phyloP scores from a whole-genome alignment of 2,329 filamentous ascomycete genomes.

The Colletotrichum higginsianum region DNA sequence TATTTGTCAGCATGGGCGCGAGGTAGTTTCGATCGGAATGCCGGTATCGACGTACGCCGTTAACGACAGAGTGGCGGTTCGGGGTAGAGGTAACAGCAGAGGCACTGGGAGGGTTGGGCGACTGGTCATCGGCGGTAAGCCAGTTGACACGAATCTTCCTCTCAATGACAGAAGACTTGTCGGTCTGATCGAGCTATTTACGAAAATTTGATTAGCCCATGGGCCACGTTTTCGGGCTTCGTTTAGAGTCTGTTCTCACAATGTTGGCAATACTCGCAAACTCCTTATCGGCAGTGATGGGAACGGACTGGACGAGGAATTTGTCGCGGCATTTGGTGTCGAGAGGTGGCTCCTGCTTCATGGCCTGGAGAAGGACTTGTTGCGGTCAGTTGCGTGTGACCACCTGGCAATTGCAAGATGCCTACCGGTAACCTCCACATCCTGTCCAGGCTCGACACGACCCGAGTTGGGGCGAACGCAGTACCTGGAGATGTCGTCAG shows the following conservation, averaged over 20 bases:
- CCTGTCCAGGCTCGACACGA: slow-evolving; percentile 89
- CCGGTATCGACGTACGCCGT: slow-evolving; percentile 47
- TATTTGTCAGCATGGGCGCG: slow-evolving; percentile 41
- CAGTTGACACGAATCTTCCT: slow-evolving; percentile 96
- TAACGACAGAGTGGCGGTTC: slow-evolving; percentile 56
- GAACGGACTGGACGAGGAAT: slow-evolving; percentile 94
- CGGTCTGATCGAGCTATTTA: slow-evolving; percentile 81
- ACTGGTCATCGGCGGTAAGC: slow-evolving; percentile 73
- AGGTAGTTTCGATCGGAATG: background rate
- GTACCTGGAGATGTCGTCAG: slow-evolving; percentile 74
- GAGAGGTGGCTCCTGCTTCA: slow-evolving; percentile 92
- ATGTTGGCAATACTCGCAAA: slow-evolving; percentile 77
- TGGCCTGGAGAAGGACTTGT: slow-evolving; percentile 92
- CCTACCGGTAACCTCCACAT: slow-evolving; percentile 93
- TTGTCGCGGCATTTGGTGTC: slow-evolving; percentile 97
- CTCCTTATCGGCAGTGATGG: slow-evolving; percentile 87
- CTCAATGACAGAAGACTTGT: slow-evolving; percentile 87
- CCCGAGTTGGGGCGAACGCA: slow-evolving; percentile 98
- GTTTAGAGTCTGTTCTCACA: slow-evolving; percentile 45
- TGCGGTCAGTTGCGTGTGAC: slow-evolving; percentile 46
- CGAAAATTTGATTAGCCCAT: slow-evolving; percentile 30
- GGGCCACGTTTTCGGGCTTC: slow-evolving; percentile 12
- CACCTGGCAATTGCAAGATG: slow-evolving; percentile 38
- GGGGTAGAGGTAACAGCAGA: slow-evolving; percentile 54
- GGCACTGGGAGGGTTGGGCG: slow-evolving; percentile 43